Base-by-base conservation (phyloP, 2,329 filamentous ascomycete species). In the Apiospora koreana region DNA sequence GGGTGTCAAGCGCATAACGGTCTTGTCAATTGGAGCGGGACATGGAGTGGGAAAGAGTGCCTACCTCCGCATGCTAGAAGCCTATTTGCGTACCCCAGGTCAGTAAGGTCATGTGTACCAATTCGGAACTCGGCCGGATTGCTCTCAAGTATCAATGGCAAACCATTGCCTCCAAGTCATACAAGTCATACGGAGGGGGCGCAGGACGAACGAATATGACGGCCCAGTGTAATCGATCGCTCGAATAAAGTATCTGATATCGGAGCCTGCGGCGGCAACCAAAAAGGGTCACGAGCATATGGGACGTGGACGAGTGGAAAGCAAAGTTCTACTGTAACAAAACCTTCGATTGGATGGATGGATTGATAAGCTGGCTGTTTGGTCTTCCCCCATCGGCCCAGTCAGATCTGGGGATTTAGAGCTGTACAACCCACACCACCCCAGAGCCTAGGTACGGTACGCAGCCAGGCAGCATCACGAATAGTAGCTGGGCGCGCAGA, bases 211-310 rank as follows among this genome's bases (percentile, higher is more conserved):
- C 31, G 18, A 38, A 62, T 38, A 14, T 18, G 54, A 62, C 54
- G 31, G 54, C 3, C 54, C 54, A 38, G 54, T 38, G 31, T 3
- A n/a, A 38, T 38, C 8, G 54, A 38, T 62, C 21, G 54, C 35
- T 62, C 54, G 54, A 62, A 62, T n/a, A 38, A 38, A 62, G 28
- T 62, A 35, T 62, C 8, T 62, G n/a, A 31, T 62, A 12, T 38
- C 54, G 31, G 54, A 16, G 2, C 31, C 31, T 62, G 54, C 54
- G 28, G 54, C 54, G 21, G 54, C 16, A 21, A 9, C 54, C 28
- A n/a, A 62, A 62, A 62, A 38, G 31, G 54, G 54, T 62, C 54
- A 62, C 54, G 54, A 62, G 54, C 54, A 62, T n/a, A 23, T 23
- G 28, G 54, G 28, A 16, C 31, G 54, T 62, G 54, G 54, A 62